phyloP scores from a whole-genome alignment of 1,139 yeast species.

The Lodderomyces elongisporus region DNA sequence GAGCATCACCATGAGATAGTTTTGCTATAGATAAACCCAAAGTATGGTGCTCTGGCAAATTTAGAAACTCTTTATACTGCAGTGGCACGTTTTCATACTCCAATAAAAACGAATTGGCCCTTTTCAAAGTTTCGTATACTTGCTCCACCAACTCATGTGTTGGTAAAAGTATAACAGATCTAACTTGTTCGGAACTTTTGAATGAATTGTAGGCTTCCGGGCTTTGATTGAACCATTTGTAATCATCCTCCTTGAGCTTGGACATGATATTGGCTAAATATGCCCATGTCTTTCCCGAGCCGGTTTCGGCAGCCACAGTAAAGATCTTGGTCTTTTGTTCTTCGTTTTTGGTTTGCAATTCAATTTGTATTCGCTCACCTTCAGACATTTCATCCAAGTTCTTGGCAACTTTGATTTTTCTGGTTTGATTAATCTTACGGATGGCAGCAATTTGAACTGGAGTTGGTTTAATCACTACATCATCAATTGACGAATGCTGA shows the following conservation, averaged over 20 bases:
- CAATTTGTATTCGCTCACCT: conserved; percentile 21
- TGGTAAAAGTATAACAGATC: conserved; percentile 75
- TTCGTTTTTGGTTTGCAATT: conserved; percentile 28
- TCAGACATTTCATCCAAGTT: conserved; percentile 20
- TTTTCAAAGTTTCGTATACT: conserved; percentile 51
- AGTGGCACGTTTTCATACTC: conserved; percentile 16
- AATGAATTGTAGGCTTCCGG: conserved; percentile 27
- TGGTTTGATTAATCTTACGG: conserved; percentile 37
- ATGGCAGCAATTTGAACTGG: conserved; percentile 45
- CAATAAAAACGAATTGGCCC: conserved; percentile 28
- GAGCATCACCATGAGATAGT: conserved; percentile 55
- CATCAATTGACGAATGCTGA: conserved; percentile 26
- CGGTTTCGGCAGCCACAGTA: conserved; percentile 93
- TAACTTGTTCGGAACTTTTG: conserved; percentile 39
- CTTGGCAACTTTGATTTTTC: conserved; percentile 17
- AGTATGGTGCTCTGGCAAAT: conserved; percentile 21
- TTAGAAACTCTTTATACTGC: conserved; percentile 21
- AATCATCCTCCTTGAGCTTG: conserved; percentile 55
- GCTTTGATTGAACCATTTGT: conserved; percentile 23
- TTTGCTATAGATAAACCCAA: conserved; percentile 46
- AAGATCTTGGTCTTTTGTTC: conserved; percentile 50
- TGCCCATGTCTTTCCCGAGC: conserved; percentile 94
- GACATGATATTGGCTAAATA: conserved; percentile 74
- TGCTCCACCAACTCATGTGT: conserved; percentile 87
- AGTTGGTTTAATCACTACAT: conserved; percentile 33